Conservation (phyloP, 805 yeast species). For the Lipomyces kockii region DNA sequence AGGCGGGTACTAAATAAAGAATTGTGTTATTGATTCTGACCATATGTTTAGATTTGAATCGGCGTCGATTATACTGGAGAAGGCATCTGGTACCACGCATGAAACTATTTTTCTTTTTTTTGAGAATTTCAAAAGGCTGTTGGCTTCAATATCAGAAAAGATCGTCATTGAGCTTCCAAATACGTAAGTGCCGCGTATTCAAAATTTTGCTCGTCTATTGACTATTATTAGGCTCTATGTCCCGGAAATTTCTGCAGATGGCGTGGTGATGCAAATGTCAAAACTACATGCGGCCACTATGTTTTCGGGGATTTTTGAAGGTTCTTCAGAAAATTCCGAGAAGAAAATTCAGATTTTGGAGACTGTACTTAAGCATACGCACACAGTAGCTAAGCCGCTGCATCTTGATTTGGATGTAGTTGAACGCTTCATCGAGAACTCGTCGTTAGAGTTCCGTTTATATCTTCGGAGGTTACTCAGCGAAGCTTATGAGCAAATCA, state of each 20-base stretch:
- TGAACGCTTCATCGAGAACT: conserved; percentile 53
- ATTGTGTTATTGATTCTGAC: neutral
- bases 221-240: conserved; percentile 48
- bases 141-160: neutral
- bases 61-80: conserved; percentile 54
- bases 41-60: conserved; percentile 49
- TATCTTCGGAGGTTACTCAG: conserved; percentile 59
- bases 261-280: conserved; percentile 65
- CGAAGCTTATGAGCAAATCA: conserved; percentile 21
- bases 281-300: conserved; percentile 71
- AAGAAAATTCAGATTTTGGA: conserved; percentile 51
- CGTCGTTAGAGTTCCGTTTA: conserved; percentile 69
- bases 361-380: conserved; percentile 49
- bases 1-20: neutral
- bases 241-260: conserved; percentile 56
- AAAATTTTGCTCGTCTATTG: neutral
- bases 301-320: conserved; percentile 58
- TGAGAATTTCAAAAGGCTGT: conserved; percentile 33
- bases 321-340: conserved; percentile 39
- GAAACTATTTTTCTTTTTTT: conserved; percentile 43
- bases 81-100: conserved; percentile 48
- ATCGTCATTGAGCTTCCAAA: conserved; percentile 17
- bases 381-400: neutral
- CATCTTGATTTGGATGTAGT: conserved; percentile 21
- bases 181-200: conserved; percentile 4